Conservation (phyloP, 1,284 basidiomycete species). For the Cryptococcus sp. region DNA sequence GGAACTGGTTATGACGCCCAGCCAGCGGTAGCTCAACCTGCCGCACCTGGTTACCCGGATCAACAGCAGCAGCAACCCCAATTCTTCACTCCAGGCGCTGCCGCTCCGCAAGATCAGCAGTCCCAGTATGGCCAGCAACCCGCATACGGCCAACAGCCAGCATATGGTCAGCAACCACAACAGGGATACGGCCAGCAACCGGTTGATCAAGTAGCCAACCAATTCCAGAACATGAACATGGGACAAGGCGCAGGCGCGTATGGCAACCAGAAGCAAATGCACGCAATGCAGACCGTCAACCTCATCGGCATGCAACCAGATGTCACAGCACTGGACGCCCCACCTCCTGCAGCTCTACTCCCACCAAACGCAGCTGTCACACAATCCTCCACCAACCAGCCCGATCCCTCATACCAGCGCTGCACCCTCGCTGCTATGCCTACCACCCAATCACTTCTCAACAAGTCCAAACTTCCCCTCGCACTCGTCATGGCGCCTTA, state of each 20-base stretch:
- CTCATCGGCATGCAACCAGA: slow-evolving; percentile 87
- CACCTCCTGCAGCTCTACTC: slow-evolving; percentile 85
- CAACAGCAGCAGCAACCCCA: slow-evolving; percentile 47
- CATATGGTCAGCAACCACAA: slow-evolving; percentile 17
- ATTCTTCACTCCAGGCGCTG: slow-evolving; percentile 79
- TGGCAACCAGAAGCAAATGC: slow-evolving; percentile 47
- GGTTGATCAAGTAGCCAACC: slow-evolving; percentile 71
- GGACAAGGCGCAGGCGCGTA: slow-evolving; percentile 59
- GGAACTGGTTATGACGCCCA: slow-evolving; percentile 53
- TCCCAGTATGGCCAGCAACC: slow-evolving; percentile 55
- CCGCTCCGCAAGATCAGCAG: slow-evolving; percentile 57
- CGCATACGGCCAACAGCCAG: not conserved
- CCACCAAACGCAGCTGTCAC: slow-evolving; percentile 82
- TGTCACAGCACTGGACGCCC: slow-evolving; percentile 74
- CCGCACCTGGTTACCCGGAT: slow-evolving; percentile 55
- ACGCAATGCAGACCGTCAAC: slow-evolving; percentile 75
- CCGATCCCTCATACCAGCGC: slow-evolving; percentile 90
- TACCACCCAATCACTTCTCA: slow-evolving; percentile 84
- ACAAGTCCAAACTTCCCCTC: slow-evolving; percentile 91
- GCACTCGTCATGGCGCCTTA: slow-evolving; percentile 91
- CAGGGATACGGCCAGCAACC: slow-evolving; percentile 5
- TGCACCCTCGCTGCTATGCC: slow-evolving; percentile 91
- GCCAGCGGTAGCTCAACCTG: slow-evolving; percentile 43
- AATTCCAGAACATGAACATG: slow-evolving; percentile 86
- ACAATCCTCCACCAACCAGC: slow-evolving; percentile 75